Conservation (phyloP, 257 asterid species). For the Cordia subcordata region DNA sequence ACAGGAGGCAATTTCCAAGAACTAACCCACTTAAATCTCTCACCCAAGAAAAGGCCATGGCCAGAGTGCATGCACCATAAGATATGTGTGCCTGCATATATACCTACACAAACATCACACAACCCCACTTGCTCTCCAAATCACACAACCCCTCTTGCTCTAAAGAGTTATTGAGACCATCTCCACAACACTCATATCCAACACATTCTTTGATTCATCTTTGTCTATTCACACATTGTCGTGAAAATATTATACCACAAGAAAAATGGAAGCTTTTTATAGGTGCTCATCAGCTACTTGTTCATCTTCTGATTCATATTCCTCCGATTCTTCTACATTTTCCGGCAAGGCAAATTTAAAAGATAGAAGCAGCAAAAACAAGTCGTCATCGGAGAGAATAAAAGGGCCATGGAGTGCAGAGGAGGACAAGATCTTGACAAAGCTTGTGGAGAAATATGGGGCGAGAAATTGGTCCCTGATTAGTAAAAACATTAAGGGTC, state of each 20-base stretch:
- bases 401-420: constrained; percentile 54
- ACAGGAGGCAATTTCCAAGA: constrained; percentile 62
- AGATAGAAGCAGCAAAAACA: constrained; percentile 6
- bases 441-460: constrained; percentile 31
- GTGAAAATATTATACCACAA: no score
- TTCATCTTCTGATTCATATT: constrained; percentile 42
- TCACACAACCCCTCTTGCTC: constrained; percentile 11
- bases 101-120: constrained; percentile 2
- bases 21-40: constrained; percentile 28
- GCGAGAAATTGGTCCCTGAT: constrained; percentile 42
- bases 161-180: background rate
- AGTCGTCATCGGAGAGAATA: constrained; percentile 18
- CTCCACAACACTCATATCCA: background rate
- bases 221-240: no score
- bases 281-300: constrained; percentile 49
- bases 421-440: constrained; percentile 33
- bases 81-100: constrained; percentile 19
- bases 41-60: constrained; percentile 24
- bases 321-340: constrained; percentile 41
- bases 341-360: constrained; percentile 23
- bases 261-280: constrained; percentile 33
- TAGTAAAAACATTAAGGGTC: constrained; percentile 32
- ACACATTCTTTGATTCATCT: background rate
- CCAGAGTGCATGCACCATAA: constrained; percentile 47
- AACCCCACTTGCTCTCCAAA: constrained; percentile 10